Base-by-base conservation (phyloP, 2,329 filamentous ascomycete species). In the Talaromyces sp. region DNA sequence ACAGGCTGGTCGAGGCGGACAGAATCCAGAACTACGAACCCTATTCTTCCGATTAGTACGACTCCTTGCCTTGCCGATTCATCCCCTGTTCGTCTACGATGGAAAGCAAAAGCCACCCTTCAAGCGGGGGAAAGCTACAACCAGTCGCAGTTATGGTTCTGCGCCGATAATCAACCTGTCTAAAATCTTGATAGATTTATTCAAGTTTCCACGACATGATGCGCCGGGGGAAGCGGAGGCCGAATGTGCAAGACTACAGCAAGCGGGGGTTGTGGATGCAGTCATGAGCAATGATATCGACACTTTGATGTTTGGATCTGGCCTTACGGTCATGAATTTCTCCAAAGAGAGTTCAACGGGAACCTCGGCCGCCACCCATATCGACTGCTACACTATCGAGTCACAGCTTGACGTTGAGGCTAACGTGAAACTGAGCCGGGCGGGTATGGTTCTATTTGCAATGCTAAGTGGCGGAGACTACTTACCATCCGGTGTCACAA, bases 401-500 rank as follows among this genome's bases (percentile, higher is more conserved):
- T 81, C 85, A 43, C 83, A 82, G 70, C 76, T 79, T n/a, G 90
- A 89, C 0, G 39, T 67, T 0, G 63, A 63, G 7, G 31, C 58
- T 3, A 79, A 77, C 60, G 72, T 78, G 22, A 69, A 69, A 15
- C 81, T 98, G 54, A 91, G 93, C 72, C 84, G 90, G 22, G 89
- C 95, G 68, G 94, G 93, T 0, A 96, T 99, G 93, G 90, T 98
- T 25, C 80, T 99, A 13, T 90, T 98, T 22, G 95, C 95, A 0
- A 81, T 99, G 67, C 93, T 99, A 86, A 97, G 93, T 70, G 95
- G 95, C 7, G 95, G 95, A 7, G 95, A 99, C 77, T 99, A 99
- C 71, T 83, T 94, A 0, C 91, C 93, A 0, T 91, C 92, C 63
- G 95, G 95, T 0, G 89, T 99, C 17, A 88, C 91, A 0, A 90